Evolutionary conservation across 1,284 basidiomycete species (phyloP).

Genomic region (Boletus sp.): DNA sequence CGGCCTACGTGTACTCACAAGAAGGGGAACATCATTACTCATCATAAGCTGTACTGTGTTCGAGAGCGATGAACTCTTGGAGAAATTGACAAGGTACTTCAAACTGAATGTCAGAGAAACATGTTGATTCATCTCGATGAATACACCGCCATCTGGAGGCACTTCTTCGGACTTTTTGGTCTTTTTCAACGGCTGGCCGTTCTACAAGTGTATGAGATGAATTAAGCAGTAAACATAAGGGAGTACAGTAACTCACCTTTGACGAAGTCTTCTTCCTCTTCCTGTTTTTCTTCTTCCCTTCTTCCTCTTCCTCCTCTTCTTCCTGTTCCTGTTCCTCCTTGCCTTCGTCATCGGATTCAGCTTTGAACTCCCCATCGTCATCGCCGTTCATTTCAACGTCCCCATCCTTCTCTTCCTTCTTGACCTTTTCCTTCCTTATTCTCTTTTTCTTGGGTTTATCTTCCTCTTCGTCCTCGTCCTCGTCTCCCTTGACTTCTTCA

Average conservation of each 20-base stretch:
- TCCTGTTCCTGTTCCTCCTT: slow-evolving; percentile 50
- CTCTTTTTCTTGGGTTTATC: slow-evolving; percentile 41
- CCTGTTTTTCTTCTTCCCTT: slow-evolving; percentile 42
- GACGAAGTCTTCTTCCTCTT: slow-evolving; percentile 56
- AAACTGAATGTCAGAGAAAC: slow-evolving; percentile 94
- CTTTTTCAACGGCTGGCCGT: slow-evolving; percentile 48
- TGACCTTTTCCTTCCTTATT: slow-evolving; percentile 43
- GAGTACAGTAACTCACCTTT: slow-evolving; percentile 41
- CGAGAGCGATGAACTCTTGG: slow-evolving; percentile 83
- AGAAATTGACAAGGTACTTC: slow-evolving; percentile 97
- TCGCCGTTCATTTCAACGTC: slow-evolving; percentile 40
- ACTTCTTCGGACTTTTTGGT: slow-evolving; percentile 50
- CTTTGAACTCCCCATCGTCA: slow-evolving; percentile 40
- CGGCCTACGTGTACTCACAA: slow-evolving; percentile 45
- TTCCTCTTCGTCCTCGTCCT: slow-evolving; percentile 36
- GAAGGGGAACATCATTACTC: slow-evolving; percentile 86
- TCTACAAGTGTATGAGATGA: slow-evolving; percentile 35
- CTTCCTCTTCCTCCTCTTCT: slow-evolving; percentile 56
- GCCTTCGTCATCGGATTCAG: slow-evolving; percentile 48
- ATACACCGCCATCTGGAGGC: slow-evolving; percentile 53
- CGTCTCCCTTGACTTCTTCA: slow-evolving; percentile 44
- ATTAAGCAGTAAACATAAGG: neutral
- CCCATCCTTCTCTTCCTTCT: slow-evolving; percentile 44
- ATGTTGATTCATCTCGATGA: slow-evolving; percentile 80
- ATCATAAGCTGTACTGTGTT: slow-evolving; percentile 78